A percentile compares a stretch with the other conserved stretches of the same genome.
Conservation (phyloP, 176 grass and related monocot genomes). For the Zizania latifolia region DNA sequence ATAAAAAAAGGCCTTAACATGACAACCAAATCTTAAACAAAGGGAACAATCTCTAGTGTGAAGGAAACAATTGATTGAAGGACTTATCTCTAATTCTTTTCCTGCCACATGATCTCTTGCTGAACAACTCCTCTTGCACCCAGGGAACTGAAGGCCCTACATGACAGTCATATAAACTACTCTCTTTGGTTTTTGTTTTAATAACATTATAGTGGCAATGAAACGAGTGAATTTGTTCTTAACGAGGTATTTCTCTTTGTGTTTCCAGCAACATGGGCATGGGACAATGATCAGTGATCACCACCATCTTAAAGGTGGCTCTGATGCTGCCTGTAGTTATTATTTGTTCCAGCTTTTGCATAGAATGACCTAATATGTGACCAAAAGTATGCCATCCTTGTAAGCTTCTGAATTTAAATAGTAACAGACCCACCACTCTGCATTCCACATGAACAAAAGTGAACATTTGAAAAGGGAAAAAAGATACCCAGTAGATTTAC, state of each 20-base stretch:
- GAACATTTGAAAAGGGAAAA: background rate
- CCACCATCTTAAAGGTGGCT: background rate
- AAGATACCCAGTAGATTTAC: background rate
- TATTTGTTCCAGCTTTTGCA: background rate
- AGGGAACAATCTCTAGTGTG: background rate
- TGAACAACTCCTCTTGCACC: background rate
- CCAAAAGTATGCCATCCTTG: slow-evolving; percentile 4
- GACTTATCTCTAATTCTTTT: background rate
- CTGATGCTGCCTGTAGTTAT: background rate
- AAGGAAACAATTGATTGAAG: background rate
- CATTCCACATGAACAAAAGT: background rate
- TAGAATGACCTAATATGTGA: background rate
- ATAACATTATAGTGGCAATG: background rate
- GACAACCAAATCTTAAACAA: background rate
- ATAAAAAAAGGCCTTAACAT: background rate
- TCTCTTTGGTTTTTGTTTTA: background rate
- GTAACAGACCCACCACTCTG: background rate
- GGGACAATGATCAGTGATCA: background rate
- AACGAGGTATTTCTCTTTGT: background rate
- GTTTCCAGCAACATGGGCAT: slow-evolving; percentile 17
- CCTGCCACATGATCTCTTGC: background rate
- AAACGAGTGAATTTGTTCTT: background rate
- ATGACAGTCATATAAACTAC: background rate
- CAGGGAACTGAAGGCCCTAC: no score
- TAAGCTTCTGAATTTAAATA: background rate